Evolutionary conservation across 2,329 filamentous ascomycete species (phyloP), one percentile per base, ranked within the genome.

Genomic region (Xylariaceae sp.): DNA sequence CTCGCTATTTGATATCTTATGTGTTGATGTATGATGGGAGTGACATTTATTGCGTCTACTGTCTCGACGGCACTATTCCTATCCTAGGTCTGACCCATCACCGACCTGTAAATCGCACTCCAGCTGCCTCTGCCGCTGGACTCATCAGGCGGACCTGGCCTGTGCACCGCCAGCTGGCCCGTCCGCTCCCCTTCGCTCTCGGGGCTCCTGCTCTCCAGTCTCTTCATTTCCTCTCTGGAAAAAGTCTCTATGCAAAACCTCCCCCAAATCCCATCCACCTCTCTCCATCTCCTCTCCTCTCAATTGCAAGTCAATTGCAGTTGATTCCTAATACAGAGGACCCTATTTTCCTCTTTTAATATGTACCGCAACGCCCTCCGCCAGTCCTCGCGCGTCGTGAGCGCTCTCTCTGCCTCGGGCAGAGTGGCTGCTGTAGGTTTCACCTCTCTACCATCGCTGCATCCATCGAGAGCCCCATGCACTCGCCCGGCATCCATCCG

Each of bases 361-460:
- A 96, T 97, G 92, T 95, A 96, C 84, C 90, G 92, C 80, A 95
- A 89, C 86, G 91, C 92, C 81, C 83, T 97, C 79, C 86, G 91
- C 81, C 90, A 95, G 83, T 95, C 90, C 75, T 87, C 87, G 81
- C 90, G 91, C 82, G 87, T 89, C 76, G 89, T 92, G 78, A 88
- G 89, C 80, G 90, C 89, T 79, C 84, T 95, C 80, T 89, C 90
- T 86, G 88, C 89, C 71, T 82, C 87, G 70, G 85, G 89, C 82
- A 89, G 90, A 83, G 85, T 95, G 79, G 86, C 86, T 76, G 87
- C 86, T 78, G 94, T 97, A 91, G 87, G 92, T 95, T 73, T 7
- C 70, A 65, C 61, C 60, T 67, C 64, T 54, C 54, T 59, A 44
- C 58, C 58, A 55, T 62, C 51, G 58, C 68, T 65, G 71, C 71